phyloP scores from a whole-genome alignment of 352 stramenopile genomes.

The Phytopythium sindhum region DNA sequence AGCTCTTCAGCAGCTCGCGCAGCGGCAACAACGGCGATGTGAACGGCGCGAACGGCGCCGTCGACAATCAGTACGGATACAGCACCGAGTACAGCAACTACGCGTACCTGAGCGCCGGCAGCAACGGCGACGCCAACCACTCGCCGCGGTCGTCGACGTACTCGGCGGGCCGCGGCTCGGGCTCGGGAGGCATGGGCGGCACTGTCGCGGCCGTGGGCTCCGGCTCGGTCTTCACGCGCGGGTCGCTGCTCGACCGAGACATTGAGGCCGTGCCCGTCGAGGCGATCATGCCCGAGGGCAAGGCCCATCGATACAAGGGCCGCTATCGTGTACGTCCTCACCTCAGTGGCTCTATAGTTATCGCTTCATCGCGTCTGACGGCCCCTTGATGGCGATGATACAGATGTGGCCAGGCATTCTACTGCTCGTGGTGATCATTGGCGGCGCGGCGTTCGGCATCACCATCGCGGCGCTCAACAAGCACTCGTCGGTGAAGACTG shows the following conservation, averaged over 20 bases:
- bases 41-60: not conserved
- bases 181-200: constrained; percentile 13
- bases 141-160: constrained; percentile 16
- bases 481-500: constrained; percentile 11
- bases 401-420: constrained; percentile 47
- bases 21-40: not conserved
- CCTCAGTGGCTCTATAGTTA: not conserved
- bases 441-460: constrained; percentile 26
- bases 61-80: not conserved
- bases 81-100: constrained; percentile 7
- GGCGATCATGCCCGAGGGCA: constrained; percentile 9
- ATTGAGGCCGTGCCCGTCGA: constrained; percentile 23
- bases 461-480: constrained; percentile 23
- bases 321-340: constrained; percentile 22
- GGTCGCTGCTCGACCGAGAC: constrained; percentile 24
- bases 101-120: constrained; percentile 15
- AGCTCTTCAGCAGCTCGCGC: not conserved
- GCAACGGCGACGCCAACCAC: not conserved
- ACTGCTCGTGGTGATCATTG: constrained; percentile 29
- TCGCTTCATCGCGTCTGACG: not conserved
- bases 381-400: constrained; percentile 4
- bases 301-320: constrained; percentile 26
- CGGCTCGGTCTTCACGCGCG: constrained; percentile 14
- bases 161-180: constrained; percentile 7
- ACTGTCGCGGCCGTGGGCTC: constrained; percentile 4